Conservation (phyloP, 31 red algal species). For the Asparagopsis taxiformis region DNA sequence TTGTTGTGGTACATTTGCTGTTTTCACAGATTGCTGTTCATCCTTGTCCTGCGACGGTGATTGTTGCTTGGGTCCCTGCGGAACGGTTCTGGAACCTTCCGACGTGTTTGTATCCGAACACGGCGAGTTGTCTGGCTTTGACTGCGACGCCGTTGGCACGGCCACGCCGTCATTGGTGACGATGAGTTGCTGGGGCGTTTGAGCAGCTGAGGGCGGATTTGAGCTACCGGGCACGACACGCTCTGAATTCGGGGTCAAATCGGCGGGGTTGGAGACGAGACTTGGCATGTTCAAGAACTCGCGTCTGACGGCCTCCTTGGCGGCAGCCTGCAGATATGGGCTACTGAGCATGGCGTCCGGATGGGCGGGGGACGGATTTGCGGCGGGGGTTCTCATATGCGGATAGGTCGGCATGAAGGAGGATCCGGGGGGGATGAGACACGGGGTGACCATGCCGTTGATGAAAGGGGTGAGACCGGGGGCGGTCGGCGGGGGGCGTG, state of each 20-base stretch:
- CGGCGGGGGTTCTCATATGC: background rate
- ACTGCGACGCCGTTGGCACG: background rate
- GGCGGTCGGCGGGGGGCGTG: background rate
- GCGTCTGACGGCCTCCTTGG: conserved; percentile 56
- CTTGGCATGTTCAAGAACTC: conserved; percentile 65
- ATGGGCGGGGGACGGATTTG: background rate
- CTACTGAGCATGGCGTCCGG: conserved; percentile 19
- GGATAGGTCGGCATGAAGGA: conserved; percentile 7
- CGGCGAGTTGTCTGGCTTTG: background rate
- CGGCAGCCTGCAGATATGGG: conserved; percentile 53
- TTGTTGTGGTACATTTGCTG: conserved; percentile 12
- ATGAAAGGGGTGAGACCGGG: conserved; percentile 48
- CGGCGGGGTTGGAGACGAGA: conserved; percentile 11
- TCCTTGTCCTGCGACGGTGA: background rate
- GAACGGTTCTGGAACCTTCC: background rate
- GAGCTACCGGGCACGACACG: conserved; percentile 8
- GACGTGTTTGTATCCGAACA: background rate
- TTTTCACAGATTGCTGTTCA: background rate
- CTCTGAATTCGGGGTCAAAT: background rate
- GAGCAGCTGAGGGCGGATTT: background rate
- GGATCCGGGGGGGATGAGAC: conserved; percentile 13
- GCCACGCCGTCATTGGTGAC: no score
- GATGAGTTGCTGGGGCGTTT: background rate
- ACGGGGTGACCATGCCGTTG: conserved; percentile 19
- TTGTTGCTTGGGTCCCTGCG: background rate